These are phyloP conservation scores for Singerocomus inundabilis DNA, from an alignment of 1,284 basidiomycete species.

Conservation along the genomic window DNA sequence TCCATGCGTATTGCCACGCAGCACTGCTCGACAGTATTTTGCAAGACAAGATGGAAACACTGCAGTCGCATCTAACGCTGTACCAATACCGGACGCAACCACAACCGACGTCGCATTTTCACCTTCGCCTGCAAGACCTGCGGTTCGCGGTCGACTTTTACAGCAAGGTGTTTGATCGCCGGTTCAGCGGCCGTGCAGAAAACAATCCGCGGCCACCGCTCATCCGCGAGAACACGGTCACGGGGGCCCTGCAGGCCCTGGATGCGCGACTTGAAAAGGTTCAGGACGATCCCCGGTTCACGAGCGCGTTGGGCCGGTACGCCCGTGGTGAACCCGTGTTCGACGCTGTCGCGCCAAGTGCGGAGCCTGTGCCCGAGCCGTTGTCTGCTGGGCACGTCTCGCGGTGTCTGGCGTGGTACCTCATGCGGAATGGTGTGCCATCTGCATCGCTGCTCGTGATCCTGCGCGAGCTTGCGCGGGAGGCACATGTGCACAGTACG, in stretches of 20 bases:
- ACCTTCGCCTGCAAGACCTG: constrained; percentile 66
- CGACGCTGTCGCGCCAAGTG: constrained; percentile 15
- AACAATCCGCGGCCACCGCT: constrained; percentile 63
- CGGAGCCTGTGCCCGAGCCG: not conserved
- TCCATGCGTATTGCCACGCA: constrained; percentile 75
- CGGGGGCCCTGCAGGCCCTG: constrained; percentile 58
- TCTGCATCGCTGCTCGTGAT: constrained; percentile 60
- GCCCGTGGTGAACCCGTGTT: constrained; percentile 44
- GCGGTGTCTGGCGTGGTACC: constrained; percentile 51
- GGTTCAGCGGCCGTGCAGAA: constrained; percentile 64
- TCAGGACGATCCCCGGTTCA: constrained; percentile 45
- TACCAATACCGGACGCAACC: constrained; percentile 63
- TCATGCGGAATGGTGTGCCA: constrained; percentile 66
- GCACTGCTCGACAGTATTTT: constrained; percentile 84
- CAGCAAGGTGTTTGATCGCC: constrained; percentile 63
- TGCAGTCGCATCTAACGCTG: constrained; percentile 72
- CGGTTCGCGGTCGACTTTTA: constrained; percentile 74
- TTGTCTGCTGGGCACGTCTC: constrained; percentile 34
- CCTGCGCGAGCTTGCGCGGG: constrained; percentile 55
- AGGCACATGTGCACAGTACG: constrained; percentile 56
- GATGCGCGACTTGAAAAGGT: constrained; percentile 53
- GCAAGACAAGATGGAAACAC: constrained; percentile 80
- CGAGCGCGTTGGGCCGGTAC: constrained; percentile 49
- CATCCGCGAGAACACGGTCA: constrained; percentile 65
- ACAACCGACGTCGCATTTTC: constrained; percentile 56